Evolutionary conservation across 1,284 basidiomycete genomes (phyloP).

Genomic region (Tremellales sp.): DNA sequence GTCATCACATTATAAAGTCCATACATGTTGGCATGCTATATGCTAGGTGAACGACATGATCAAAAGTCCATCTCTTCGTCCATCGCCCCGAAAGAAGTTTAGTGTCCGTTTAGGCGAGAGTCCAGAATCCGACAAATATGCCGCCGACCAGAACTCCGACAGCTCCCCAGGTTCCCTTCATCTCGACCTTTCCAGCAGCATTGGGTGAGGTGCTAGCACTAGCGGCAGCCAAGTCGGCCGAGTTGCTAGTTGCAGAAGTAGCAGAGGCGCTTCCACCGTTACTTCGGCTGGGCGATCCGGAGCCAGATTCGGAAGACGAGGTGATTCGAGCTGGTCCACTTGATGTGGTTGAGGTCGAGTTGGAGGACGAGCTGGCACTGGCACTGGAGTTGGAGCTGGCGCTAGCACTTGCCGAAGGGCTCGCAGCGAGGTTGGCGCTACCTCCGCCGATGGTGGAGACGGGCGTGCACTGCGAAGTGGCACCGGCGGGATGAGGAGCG

Average conservation of each 20-base stretch:
- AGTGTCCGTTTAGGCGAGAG: background rate
- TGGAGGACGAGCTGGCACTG: conserved; percentile 2
- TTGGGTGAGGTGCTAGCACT: background rate
- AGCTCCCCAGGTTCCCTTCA: background rate
- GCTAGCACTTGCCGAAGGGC: conserved; percentile 11
- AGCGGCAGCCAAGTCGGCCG: background rate
- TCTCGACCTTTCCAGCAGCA: background rate
- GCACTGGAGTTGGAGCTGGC: conserved; percentile 7
- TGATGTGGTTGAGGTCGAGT: background rate
- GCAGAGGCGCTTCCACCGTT: background rate
- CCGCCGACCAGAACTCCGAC: background rate
- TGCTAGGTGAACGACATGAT: too few species aligned
- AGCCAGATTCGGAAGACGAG: background rate
- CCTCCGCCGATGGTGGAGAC: conserved; percentile 34
- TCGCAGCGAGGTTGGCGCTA: conserved; percentile 12
- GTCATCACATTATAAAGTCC: too few species aligned
- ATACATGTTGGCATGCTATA: too few species aligned
- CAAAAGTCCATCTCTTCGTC: too few species aligned
- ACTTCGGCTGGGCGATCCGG: too few species aligned
- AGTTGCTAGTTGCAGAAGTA: too few species aligned
- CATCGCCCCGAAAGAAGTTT: too few species aligned
- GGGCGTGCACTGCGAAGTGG: conserved; percentile 55
- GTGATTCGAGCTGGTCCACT: background rate
- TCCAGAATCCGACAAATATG: background rate
- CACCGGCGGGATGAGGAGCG: conserved; percentile 57